Evolutionary conservation across 257 asterid species (phyloP).

Genomic region (Coffea canephora): DNA sequence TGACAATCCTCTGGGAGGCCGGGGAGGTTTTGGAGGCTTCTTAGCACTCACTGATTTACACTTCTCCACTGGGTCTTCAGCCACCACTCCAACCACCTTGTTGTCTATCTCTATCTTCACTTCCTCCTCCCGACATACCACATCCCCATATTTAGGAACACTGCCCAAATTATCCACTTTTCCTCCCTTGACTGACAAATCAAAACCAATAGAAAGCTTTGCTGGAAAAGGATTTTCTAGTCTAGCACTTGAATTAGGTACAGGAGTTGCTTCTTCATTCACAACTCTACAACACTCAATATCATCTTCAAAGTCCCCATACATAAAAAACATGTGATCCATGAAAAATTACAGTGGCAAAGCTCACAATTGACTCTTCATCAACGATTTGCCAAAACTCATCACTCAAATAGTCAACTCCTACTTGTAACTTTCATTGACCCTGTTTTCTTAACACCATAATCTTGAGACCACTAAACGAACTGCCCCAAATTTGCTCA

Average conservation of each 20-base stretch:
- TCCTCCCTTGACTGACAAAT: conserved; percentile 24
- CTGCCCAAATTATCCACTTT: conserved; percentile 14
- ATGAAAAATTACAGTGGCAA: conserved; percentile 17
- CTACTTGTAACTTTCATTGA: neutral
- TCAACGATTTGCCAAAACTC: neutral
- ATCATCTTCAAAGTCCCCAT: conserved; percentile 43
- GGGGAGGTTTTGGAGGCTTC: conserved; percentile 80
- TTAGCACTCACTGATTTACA: conserved; percentile 54
- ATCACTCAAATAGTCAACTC: neutral
- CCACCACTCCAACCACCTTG: conserved; percentile 15
- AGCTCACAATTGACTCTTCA: neutral
- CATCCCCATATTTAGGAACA: conserved; percentile 15
- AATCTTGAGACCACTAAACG: neutral
- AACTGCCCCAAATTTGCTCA: neutral
- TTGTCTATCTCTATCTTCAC: conserved; percentile 21
- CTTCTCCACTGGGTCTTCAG: conserved; percentile 25
- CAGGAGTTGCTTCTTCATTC: conserved; percentile 32
- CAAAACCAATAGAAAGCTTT: conserved; percentile 19
- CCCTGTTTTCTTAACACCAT: neutral
- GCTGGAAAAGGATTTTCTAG: conserved; percentile 17
- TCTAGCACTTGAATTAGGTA: conserved; percentile 19
- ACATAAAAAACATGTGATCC: conserved; percentile 38
- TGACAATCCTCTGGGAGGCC: conserved; percentile 74
- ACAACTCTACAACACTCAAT: conserved; percentile 34
- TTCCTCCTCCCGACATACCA: conserved; percentile 26